Conservation (phyloP, 2,329 filamentous ascomycete species). For the Chaetomiaceae sp. region DNA sequence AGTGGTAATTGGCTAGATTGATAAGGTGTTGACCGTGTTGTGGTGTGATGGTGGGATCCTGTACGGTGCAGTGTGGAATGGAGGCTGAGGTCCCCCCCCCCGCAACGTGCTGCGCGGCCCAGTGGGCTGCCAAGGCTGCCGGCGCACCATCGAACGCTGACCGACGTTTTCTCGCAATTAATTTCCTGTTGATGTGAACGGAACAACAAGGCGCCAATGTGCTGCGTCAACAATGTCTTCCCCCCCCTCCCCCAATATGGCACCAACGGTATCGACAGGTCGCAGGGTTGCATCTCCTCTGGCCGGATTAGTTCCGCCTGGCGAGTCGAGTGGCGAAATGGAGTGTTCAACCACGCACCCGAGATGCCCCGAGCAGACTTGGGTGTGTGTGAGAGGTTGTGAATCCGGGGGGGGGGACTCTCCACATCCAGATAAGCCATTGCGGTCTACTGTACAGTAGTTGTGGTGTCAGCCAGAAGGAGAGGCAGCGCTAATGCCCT, state of each 20-base stretch:
- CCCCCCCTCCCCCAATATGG: too few species aligned
- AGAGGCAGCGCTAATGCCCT: background rate
- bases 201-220: too few species aligned
- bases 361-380: slow-evolving; percentile 13
- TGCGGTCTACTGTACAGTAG: too few species aligned
- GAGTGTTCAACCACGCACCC: background rate
- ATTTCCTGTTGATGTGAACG: too few species aligned
- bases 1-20: slow-evolving; percentile 12
- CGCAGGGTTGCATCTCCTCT: background rate
- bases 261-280: too few species aligned
- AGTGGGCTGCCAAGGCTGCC: too few species aligned
- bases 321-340: background rate
- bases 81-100: background rate
- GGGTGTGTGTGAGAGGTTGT: background rate
- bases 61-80: background rate
- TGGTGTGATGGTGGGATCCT: slow-evolving; percentile 16
- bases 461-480: background rate
- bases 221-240: too few species aligned
- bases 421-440: slow-evolving; percentile 14
- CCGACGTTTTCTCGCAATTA: background rate
- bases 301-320: background rate
- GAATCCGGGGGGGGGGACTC: slow-evolving; percentile 8
- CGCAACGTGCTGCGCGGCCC: too few species aligned
- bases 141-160: too few species aligned
- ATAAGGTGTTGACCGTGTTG: slow-evolving; percentile 12